Evolutionary conservation across 129 eudicot species (phyloP).

Genomic region (Tagetes patula): DNA sequence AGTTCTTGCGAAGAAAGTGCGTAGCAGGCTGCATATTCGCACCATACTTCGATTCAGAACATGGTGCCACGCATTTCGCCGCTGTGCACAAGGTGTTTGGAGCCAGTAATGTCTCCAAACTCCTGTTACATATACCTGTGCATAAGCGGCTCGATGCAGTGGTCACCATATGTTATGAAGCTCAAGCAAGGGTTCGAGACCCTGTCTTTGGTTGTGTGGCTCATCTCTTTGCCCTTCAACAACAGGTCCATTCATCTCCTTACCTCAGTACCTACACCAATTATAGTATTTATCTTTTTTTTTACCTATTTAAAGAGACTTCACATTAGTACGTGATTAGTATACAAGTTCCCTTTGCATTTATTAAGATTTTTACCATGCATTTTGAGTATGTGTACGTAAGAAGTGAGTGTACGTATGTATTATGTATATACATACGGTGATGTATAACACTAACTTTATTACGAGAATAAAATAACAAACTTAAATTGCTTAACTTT

Average conservation of each 20-base stretch:
- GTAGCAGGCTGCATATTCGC: conserved; percentile 77
- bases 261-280: no score
- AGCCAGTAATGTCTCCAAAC: conserved; percentile 27
- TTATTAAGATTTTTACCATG: no score
- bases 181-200: conserved; percentile 28
- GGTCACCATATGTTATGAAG: conserved; percentile 73
- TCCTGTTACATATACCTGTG: not conserved
- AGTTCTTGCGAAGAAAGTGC: conserved; percentile 76
- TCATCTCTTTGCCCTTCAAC: conserved; percentile 80
- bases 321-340: no score
- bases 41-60: conserved; percentile 82
- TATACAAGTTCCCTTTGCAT: no score
- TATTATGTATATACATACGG: no score
- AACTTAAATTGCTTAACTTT: no score
- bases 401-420: no score
- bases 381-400: no score
- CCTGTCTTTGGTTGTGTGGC: conserved; percentile 23
- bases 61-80: conserved; percentile 79
- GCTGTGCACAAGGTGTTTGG: conserved; percentile 28
- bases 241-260: conserved; percentile 45
- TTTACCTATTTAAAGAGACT: no score
- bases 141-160: conserved; percentile 76
- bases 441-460: no score
- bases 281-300: no score
- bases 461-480: no score